Conservation (phyloP, 768 basidiomycete genomes). For the Russula olivacea region DNA sequence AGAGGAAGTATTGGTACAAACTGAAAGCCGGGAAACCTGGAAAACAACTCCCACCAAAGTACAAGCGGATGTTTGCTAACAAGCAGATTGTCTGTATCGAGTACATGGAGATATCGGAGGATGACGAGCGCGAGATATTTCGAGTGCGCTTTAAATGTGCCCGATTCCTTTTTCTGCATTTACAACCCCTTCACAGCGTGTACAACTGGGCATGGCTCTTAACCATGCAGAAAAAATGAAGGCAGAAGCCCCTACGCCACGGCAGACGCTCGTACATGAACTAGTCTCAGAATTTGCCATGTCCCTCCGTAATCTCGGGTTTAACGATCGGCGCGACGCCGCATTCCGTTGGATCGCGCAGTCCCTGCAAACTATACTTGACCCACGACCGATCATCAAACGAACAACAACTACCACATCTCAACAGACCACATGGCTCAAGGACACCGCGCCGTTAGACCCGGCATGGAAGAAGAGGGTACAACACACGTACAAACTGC, state of each 20-base stretch:
- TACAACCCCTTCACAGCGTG: slow-evolving; percentile 24
- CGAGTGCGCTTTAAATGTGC: slow-evolving; percentile 26
- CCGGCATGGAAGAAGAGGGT: slow-evolving; percentile 13
- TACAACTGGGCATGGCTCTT: slow-evolving; percentile 30
- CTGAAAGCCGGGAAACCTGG: slow-evolving; percentile 24
- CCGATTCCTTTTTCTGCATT: not conserved
- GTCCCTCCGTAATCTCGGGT: slow-evolving; percentile 36
- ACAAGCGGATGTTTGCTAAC: slow-evolving; percentile 37
- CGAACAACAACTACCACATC: slow-evolving; percentile 31
- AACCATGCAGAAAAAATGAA: slow-evolving; percentile 30
- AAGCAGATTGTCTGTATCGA: slow-evolving; percentile 50
- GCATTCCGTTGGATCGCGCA: slow-evolving; percentile 58
- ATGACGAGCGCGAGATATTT: slow-evolving; percentile 33
- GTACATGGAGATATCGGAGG: slow-evolving; percentile 32
- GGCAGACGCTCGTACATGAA: slow-evolving; percentile 23
- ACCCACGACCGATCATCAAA: slow-evolving; percentile 32
- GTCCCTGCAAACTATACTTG: slow-evolving; percentile 46
- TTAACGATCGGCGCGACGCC: slow-evolving; percentile 46
- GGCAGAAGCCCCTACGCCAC: slow-evolving; percentile 27
- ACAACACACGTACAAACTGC: slow-evolving; percentile 16
- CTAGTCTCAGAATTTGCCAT: slow-evolving; percentile 23
- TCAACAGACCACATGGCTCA: slow-evolving; percentile 50
- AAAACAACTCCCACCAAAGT: slow-evolving; percentile 33
- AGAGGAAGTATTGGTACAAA: slow-evolving; percentile 36
- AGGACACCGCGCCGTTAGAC: slow-evolving; percentile 11